Base-by-base conservation (phyloP, 495 filamentous ascomycete species). In the Glutinoglossum americanum region DNA sequence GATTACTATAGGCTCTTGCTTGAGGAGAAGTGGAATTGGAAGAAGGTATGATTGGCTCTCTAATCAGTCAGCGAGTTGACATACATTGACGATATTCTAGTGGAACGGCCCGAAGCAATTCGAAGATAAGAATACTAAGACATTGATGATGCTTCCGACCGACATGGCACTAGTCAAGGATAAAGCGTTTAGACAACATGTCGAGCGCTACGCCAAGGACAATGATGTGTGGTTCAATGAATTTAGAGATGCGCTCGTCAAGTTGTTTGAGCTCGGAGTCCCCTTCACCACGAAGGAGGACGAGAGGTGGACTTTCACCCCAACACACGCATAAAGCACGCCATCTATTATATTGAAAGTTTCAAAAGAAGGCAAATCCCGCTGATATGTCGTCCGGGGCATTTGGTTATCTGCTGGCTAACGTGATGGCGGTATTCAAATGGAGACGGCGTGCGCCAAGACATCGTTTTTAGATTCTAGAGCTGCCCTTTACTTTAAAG, bases 121-220 rank as follows among this genome's bases (percentile, higher is more conserved):
- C 69, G 78, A 89, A 70, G 92, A 98, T 72, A 81, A 82, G 70
- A 75, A 71, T 65, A 88, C 81, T 63, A 85, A 88, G 76, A 77
- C 76, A 51, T 72, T 98, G 63, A 98, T 98, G 92, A 98, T 98
- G 92, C 73, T 98, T 64, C 92, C 92, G 58, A 81, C 87, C 58
- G 92, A 98, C 66, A 80, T 93, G 71, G 87, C 80, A 35, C 71
- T 98, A 53, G 69, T 92, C 69, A 81, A 89, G 72, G 92, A 98
- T 72, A 87, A 90, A 76, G 74, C 71, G 54, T 94, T 97, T 80
- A 80, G 76, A 73, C 71, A 77, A 66, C 83, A 85, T 66, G 88
- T 92, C 48, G 80, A 94, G 72, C 81, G 82, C 66, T 97, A 96
- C 70, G 89, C 89, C 60, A 86, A 87, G 75, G 87, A 95, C 74